These are phyloP conservation scores for Pseudogymnoascus sp. DNA, from an alignment of 2,329 filamentous ascomycete species.

Conservation along the genomic window DNA sequence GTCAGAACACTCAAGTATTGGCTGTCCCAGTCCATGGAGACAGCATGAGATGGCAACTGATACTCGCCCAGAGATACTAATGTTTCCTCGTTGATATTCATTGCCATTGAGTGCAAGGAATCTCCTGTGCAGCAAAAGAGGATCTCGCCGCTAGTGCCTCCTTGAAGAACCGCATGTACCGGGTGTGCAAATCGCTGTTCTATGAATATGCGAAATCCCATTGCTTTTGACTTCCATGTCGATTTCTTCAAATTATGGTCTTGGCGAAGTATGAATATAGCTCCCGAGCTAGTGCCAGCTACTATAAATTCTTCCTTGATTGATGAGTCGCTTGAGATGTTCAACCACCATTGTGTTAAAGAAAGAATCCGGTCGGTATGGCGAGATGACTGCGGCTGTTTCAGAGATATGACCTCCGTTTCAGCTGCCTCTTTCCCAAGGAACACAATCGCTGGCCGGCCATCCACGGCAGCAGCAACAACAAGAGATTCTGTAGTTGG, in stretches of 20 bases:
- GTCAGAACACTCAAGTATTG: constrained; percentile 45
- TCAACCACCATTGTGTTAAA: constrained; percentile 4
- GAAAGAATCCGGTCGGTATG: not conserved
- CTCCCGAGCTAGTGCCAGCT: not conserved
- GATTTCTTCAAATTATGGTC: not conserved
- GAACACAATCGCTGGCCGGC: constrained; percentile 44
- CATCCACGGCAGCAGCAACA: constrained; percentile 39
- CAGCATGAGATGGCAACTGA: constrained; percentile 45
- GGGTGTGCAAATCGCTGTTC: not conserved
- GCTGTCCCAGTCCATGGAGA: constrained; percentile 39
- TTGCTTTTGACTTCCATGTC: not conserved
- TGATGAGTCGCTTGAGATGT: not conserved
- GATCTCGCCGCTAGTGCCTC: not conserved
- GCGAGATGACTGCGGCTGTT: not conserved
- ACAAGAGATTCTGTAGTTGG: constrained; percentile 43
- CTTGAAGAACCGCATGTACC: not conserved
- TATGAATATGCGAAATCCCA: not conserved
- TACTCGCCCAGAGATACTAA: constrained; percentile 40
- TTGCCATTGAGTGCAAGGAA: constrained; percentile 46
- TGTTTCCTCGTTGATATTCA: constrained; percentile 43
- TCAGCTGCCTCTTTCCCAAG: constrained; percentile 29
- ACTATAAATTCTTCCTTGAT: not conserved
- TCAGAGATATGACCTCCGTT: not conserved
- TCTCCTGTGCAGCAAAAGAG: constrained; percentile 49
- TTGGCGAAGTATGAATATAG: not conserved